Conservation (phyloP, 441 rosid species). For the Metrosideros polymorpha region DNA sequence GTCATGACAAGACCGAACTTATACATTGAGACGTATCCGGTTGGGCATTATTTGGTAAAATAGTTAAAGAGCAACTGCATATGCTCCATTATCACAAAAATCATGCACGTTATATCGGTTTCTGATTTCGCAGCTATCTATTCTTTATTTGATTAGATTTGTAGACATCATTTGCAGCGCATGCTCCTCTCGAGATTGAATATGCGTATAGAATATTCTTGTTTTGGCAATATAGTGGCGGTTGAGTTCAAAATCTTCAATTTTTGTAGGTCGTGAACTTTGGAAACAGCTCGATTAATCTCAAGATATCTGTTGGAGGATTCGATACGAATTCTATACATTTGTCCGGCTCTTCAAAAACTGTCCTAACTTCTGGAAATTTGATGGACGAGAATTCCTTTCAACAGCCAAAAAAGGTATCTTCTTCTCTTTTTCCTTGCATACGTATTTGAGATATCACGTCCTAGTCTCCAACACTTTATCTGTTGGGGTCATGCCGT, state of each 20-base stretch:
- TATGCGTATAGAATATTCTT: background rate
- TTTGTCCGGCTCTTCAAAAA: constrained; percentile 40
- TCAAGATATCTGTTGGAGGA: constrained; percentile 43
- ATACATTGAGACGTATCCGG: background rate
- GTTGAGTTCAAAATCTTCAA: background rate
- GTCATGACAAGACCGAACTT: background rate
- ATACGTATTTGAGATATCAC: background rate
- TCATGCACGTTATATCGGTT: background rate
- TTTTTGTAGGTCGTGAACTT: constrained; percentile 63
- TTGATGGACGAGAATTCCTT: constrained; percentile 83
- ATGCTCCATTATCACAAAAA: background rate
- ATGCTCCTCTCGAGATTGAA: background rate
- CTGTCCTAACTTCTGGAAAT: constrained; percentile 45
- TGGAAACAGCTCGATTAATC: constrained; percentile 37
- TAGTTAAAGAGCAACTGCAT: background rate
- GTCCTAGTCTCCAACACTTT: background rate
- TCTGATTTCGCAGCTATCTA: background rate
- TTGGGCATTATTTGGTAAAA: background rate
- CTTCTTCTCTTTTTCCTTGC: background rate
- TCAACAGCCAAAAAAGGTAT: constrained; percentile 53
- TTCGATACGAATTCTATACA: constrained; percentile 29
- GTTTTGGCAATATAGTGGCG: background rate
- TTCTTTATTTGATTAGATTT: background rate
- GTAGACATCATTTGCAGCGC: too few relatives aligned
- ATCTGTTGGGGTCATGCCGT: background rate